Base-by-base conservation (phyloP, 2,329 filamentous ascomycete species). In the Mariannaea elegans region DNA sequence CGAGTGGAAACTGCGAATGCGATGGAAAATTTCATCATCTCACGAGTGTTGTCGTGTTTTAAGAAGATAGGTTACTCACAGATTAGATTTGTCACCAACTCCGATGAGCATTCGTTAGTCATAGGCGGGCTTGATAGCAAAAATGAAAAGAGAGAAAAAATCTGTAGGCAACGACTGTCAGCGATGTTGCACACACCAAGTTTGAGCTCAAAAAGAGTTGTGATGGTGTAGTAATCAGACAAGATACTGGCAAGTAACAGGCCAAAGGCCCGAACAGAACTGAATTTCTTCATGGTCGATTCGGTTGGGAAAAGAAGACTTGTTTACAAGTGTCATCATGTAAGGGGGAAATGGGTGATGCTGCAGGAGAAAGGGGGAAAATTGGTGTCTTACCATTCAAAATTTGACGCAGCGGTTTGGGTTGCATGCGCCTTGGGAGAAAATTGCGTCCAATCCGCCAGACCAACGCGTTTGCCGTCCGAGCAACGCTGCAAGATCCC, bases 201-300 rank as follows among this genome's bases (percentile, higher is more conserved):
- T 21, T 12, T 4, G 10, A 56, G 38, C 42, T 36, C 51, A 31
- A 53, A 60, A 51, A 46, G 47, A 36, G 14, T 14, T 48, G 45
- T 64, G 54, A 46, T 48, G 5, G 19, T 65, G 54, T 68, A 7
- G 64, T 65, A 71, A 71, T 93, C 90, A 93, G 90, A 91, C 88
- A 88, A 81, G 82, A 89, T 93, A 93, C 91, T 94, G 91, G 91
- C 91, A 91, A 93, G 91, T 93, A 93, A 90, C 91, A 92, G 88
- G 87, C 84, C 77, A 79, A 78, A 79, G 80, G 81, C 87, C 89
- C 88, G 87, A 82, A 85, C 81, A 90, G 85, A 41, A 84, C 82
- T 81, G 75, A 81, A 81, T 58, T 89, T 92, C 88, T 87, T 93
- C 91, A 94, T 89, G 89, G 90, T 87, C 91, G 91, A 92, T 85